Evolutionary conservation across 2,329 filamentous ascomycete genomes (phyloP).

Genomic region (Eurotiales sp.): DNA sequence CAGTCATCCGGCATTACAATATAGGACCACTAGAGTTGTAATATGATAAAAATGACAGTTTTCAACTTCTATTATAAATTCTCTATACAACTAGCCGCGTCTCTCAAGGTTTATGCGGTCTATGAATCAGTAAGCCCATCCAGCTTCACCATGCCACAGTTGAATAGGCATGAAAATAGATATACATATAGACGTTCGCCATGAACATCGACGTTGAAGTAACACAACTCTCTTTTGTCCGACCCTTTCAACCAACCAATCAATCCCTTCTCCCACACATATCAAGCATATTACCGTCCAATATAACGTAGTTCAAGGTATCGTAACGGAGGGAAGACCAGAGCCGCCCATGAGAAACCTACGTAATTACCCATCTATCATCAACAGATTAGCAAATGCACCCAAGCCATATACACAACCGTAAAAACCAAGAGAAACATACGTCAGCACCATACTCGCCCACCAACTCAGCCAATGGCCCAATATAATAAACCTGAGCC

Average conservation of each 20-base stretch:
- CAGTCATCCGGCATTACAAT: no score
- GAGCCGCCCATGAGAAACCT: constrained; percentile 56
- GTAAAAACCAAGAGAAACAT: constrained; percentile 25
- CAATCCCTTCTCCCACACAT: not conserved
- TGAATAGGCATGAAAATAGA: not conserved
- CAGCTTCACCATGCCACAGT: not conserved
- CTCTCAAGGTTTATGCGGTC: not conserved
- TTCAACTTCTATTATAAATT: no score
- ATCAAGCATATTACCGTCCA: constrained; percentile 44
- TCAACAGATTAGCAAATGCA: constrained; percentile 20
- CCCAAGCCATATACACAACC: not conserved
- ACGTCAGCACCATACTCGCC: constrained; percentile 58
- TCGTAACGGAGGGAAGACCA: constrained; percentile 55
- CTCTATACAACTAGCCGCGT: not conserved
- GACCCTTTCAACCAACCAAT: no score
- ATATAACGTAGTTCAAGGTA: constrained; percentile 50
- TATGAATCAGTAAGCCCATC: not conserved
- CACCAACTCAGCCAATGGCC: constrained; percentile 57
- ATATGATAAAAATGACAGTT: no score
- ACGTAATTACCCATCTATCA: constrained; percentile 56
- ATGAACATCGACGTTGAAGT: no score
- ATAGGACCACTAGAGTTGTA: no score
- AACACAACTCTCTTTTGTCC: no score
- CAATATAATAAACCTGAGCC: constrained; percentile 67
- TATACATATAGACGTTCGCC: no score